Evolutionary conservation across 352 stramenopile species (phyloP).

Genomic region (Phytophthora tubulina): DNA sequence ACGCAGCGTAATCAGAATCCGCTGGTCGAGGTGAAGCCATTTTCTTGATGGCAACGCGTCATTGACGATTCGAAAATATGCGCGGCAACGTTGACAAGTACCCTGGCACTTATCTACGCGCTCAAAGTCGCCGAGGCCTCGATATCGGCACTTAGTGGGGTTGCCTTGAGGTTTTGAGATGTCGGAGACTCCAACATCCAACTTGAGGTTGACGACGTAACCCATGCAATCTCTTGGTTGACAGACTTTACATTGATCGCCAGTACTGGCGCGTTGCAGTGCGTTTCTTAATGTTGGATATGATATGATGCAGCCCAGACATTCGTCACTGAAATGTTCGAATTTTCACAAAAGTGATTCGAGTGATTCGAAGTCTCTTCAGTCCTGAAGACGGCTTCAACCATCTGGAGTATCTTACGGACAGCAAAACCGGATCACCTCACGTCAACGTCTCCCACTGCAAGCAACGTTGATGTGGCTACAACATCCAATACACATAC

Average conservation of each 20-base stretch:
- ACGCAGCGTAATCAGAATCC: constrained; percentile 19
- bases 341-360: background rate
- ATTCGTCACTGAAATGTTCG: constrained; percentile 15
- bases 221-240: too few relatives aligned
- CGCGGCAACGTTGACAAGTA: background rate
- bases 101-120: background rate
- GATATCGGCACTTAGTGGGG: too few relatives aligned
- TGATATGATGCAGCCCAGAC: constrained; percentile 20
- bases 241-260: too few relatives aligned
- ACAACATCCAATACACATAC: background rate
- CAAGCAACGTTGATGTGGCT: constrained; percentile 1
- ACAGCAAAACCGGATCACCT: constrained; percentile 26
- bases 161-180: too few relatives aligned
- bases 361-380: constrained; percentile 8
- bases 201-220: background rate
- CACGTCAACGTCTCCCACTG: constrained; percentile 4
- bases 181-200: too few relatives aligned
- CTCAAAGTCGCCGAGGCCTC: too few relatives aligned
- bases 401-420: constrained; percentile 16
- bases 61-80: background rate
- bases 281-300: background rate
- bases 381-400: constrained; percentile 18
- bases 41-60: background rate
- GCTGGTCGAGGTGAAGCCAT: constrained; percentile 6
- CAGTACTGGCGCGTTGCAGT: too few relatives aligned